Evolutionary conservation across 2,329 filamentous ascomycete species (phyloP).

Genomic region (Aspergillus texensis): DNA sequence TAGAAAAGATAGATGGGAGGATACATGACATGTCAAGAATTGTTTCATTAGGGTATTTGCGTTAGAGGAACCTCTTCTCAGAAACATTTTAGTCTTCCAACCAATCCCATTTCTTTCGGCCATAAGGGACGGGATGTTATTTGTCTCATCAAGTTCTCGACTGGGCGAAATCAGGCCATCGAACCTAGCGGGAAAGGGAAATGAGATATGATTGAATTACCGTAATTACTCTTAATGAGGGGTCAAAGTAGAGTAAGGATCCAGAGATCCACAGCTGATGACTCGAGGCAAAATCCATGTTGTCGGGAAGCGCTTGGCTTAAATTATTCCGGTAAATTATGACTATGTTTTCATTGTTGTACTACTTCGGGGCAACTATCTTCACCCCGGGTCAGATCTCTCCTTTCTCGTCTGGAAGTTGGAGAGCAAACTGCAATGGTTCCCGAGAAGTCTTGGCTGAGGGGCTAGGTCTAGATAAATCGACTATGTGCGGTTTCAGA

Average conservation of each 20-base stretch:
- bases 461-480: background rate
- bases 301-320: constrained; percentile 17
- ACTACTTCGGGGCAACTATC: background rate
- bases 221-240: constrained; percentile 7
- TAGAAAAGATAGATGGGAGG: background rate
- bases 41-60: background rate
- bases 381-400: background rate
- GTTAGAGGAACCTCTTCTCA: background rate
- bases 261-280: constrained; percentile 13
- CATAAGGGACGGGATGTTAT: background rate
- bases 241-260: background rate
- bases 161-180: constrained; percentile 15
- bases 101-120: background rate
- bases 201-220: background rate
- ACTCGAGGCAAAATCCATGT: constrained; percentile 14
- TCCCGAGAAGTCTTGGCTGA: constrained; percentile 2
- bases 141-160: constrained; percentile 11
- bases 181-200: background rate
- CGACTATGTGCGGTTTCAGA: background rate
- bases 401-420: background rate
- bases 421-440: background rate
- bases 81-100: background rate
- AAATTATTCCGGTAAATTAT: constrained; percentile 3
- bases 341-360: background rate
- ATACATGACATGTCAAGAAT: background rate